Conservation (phyloP, 179 eudicot genomes). For the Patellifolia procumbens region DNA sequence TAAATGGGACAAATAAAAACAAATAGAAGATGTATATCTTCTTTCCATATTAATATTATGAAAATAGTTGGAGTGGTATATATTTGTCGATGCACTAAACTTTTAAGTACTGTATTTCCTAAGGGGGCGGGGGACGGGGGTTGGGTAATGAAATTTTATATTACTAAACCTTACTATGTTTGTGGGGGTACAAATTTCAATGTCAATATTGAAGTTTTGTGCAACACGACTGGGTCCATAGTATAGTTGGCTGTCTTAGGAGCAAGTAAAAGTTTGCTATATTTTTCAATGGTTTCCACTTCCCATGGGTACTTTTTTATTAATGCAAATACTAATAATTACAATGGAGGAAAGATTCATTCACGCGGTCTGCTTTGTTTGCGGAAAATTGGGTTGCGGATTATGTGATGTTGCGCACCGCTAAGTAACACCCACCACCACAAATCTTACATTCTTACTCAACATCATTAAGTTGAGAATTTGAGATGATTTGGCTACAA, state of each 20-base stretch:
- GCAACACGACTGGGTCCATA: slow-evolving; percentile 4
- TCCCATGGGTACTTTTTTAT: not conserved
- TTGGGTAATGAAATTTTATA: not conserved
- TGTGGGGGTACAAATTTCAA: slow-evolving; percentile 12
- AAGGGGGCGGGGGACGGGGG: too few relatives aligned
- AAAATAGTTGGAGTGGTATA: not conserved
- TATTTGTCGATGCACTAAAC: not conserved
- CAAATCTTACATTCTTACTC: too few relatives aligned
- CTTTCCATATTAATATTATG: not conserved
- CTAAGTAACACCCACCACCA: not conserved
- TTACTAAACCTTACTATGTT: not conserved
- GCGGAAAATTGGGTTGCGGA: not conserved
- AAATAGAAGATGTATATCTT: too few relatives aligned
- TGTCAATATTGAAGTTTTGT: not conserved
- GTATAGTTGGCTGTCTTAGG: slow-evolving; percentile 2
- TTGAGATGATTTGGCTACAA: too few relatives aligned
- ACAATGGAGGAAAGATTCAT: not conserved
- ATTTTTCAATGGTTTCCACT: slow-evolving; percentile 9
- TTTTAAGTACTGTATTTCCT: not conserved
- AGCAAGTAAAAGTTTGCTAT: slow-evolving; percentile 10
- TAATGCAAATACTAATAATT: not conserved
- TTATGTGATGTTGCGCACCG: not conserved
- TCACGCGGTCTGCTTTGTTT: not conserved
- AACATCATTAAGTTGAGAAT: too few relatives aligned
- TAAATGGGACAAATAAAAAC: too few relatives aligned